A percentile compares a stretch with the other conserved stretches of the same genome.
phyloP scores from a whole-genome alignment of 129 eudicot species.

The Pseudognaphalium luteoalbum region DNA sequence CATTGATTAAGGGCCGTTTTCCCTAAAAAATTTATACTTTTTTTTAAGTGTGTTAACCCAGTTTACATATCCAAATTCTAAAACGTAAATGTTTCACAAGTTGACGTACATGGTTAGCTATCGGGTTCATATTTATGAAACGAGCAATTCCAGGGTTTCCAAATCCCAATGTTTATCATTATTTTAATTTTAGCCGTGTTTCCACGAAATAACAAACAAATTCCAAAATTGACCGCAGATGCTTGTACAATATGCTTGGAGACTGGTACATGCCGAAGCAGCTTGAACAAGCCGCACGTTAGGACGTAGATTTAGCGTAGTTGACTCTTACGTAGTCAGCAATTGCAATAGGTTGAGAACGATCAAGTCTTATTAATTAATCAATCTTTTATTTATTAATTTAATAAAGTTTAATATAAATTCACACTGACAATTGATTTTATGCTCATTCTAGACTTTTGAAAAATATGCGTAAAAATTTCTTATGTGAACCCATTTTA shows the following conservation, averaged over 20 bases:
- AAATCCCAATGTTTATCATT: too few relatives aligned
- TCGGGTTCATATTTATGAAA: too few relatives aligned
- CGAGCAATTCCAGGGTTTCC: too few relatives aligned
- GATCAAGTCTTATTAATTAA: constrained; percentile 12
- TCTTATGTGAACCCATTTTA: neutral
- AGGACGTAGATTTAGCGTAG: constrained; percentile 17
- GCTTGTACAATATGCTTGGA: constrained; percentile 18
- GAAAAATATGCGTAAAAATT: neutral
- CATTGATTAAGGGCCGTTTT: too few relatives aligned
- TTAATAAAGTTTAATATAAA: neutral
- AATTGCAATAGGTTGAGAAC: constrained; percentile 16
- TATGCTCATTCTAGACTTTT: neutral
- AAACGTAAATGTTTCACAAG: too few relatives aligned
- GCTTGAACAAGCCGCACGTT: neutral
- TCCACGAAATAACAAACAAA: neutral
- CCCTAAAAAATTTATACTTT: too few relatives aligned
- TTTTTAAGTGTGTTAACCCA: too few relatives aligned
- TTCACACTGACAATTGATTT: neutral
- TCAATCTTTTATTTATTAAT: neutral
- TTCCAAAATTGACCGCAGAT: constrained; percentile 10
- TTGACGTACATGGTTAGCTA: too few relatives aligned
- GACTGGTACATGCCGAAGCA: constrained; percentile 27
- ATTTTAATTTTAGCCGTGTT: too few relatives aligned
- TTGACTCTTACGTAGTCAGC: constrained; percentile 16
- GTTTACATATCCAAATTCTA: too few relatives aligned